Evolutionary conservation across 805 yeast species (phyloP).

Genomic region (Scheffersomyces ergatensis): DNA sequence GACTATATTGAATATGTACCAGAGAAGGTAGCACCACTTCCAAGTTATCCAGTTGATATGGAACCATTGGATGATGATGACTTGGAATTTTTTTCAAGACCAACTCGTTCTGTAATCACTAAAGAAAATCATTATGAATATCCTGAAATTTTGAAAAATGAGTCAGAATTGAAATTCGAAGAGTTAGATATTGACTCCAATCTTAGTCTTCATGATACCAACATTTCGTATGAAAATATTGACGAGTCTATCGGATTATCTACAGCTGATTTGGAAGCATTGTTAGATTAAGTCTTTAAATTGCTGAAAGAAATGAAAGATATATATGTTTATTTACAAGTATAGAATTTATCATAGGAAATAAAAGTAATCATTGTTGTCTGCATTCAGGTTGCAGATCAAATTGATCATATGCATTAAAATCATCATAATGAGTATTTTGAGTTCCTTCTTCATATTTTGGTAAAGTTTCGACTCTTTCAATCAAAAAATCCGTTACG

Average conservation of each 20-base stretch:
- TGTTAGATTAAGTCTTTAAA: conserved; percentile 37
- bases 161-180: conserved; percentile 11
- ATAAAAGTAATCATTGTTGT: conserved; percentile 27
- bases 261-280: conserved; percentile 29
- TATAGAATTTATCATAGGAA: not conserved
- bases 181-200: conserved; percentile 9
- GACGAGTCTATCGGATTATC: conserved; percentile 24
- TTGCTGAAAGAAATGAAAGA: no score
- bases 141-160: conserved; percentile 10
- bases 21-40: conserved; percentile 29
- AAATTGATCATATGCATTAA: conserved; percentile 4
- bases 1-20: conserved; percentile 52
- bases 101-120: conserved; percentile 16
- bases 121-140: conserved; percentile 11
- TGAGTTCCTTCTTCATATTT: conserved; percentile 16
- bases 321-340: no score
- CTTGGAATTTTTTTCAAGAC: conserved; percentile 21
- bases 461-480: conserved; percentile 25
- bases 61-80: conserved; percentile 34
- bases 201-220: not conserved
- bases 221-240: conserved; percentile 10
- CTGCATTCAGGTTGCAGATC: conserved; percentile 20
- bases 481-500: conserved; percentile 31
- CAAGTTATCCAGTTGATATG: conserved; percentile 44
- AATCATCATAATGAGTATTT: not conserved